A percentile compares a stretch with the other conserved stretches of the same genome.
Conservation (phyloP, 192 early-diverging fungal genomes). For the Umbelopsis ramanniana region DNA sequence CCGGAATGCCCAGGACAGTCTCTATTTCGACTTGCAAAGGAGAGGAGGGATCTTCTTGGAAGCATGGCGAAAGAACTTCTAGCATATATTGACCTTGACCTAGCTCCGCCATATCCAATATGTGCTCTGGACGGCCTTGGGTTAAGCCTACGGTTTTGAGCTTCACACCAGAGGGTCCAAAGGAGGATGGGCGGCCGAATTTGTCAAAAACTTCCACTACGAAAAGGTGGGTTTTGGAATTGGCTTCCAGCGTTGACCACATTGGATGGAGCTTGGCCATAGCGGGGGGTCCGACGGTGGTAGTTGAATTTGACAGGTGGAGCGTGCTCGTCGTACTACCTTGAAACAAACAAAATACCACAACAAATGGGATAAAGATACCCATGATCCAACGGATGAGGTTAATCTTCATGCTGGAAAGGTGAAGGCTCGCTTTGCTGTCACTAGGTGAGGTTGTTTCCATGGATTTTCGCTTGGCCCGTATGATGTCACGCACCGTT, state of each 20-base stretch:
- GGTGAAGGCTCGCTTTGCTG: not conserved
- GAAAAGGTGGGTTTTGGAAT: conserved; percentile 1
- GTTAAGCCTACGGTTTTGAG: not conserved
- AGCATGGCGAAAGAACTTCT: not conserved
- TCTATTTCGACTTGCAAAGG: not conserved
- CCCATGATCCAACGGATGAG: not conserved
- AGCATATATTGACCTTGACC: not conserved
- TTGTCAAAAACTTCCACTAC: conserved; percentile 11
- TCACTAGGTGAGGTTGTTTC: not conserved
- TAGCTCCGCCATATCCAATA: not conserved
- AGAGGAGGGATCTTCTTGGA: not conserved
- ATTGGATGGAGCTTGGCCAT: conserved; percentile 5
- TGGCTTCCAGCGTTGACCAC: not conserved
- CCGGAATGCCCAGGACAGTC: not conserved
- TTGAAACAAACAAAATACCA: conserved; percentile 3
- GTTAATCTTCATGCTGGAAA: not conserved
- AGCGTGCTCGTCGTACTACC: conserved; percentile 13
- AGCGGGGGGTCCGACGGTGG: conserved; percentile 13
- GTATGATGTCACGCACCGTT: conserved; percentile 18
- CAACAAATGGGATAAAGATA: not conserved
- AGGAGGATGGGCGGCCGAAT: not conserved
- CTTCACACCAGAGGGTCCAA: not conserved
- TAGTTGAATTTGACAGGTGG: conserved; percentile 21
- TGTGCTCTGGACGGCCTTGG: not conserved
- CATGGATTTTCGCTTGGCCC: not conserved